Evolutionary conservation across 106 monocot species (phyloP).

Genomic region (Cymbidium sinense): DNA sequence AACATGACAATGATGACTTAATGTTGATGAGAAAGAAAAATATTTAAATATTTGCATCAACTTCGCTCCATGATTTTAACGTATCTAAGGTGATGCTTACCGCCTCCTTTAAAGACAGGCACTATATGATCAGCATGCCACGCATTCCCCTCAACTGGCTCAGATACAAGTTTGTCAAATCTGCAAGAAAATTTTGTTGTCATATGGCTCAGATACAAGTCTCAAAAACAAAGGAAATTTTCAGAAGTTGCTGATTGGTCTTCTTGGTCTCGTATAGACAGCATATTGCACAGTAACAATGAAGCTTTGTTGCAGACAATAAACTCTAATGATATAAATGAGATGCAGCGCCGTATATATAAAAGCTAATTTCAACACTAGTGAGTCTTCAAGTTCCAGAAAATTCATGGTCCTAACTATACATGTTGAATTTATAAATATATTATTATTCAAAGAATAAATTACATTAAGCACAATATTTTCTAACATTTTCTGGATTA

Average conservation of each 20-base stretch:
- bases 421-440: no score
- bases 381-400: no score
- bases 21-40: no score
- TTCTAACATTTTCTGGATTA: no score
- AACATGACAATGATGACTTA: no score
- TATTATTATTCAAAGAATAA: no score
- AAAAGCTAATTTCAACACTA: neutral
- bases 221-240: neutral
- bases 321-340: neutral
- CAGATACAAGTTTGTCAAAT: constrained; percentile 64
- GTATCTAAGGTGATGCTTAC: constrained; percentile 18
- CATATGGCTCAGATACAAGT: neutral
- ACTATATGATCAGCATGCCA: constrained; percentile 99
- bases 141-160: constrained; percentile 89
- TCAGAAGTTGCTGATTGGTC: neutral
- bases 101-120: constrained; percentile 93
- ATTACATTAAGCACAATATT: no score
- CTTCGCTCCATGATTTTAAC: no score
- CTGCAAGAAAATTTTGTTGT: constrained; percentile 24
- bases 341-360: neutral
- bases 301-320: neutral
- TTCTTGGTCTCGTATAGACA: no score
- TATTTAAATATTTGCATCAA: no score
- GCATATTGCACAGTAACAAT: neutral
- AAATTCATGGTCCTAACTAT: no score